phyloP scores from a whole-genome alignment of 2,329 filamentous ascomycete genomes.

The Penicillium sp. region DNA sequence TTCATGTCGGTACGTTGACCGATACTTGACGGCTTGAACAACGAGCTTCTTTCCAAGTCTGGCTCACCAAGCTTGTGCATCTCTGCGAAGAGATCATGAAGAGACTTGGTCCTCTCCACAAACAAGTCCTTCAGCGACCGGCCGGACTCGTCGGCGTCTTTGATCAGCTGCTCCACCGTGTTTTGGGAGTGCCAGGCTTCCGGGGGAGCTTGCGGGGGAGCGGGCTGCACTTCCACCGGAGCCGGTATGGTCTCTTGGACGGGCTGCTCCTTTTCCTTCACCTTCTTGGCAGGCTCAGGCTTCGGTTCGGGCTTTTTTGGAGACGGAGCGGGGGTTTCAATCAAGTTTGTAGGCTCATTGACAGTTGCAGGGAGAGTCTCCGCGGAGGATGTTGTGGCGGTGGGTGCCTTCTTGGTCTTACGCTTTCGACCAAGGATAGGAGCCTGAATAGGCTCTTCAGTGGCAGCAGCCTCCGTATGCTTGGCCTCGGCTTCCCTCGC shows the following conservation, averaged over 20 bases:
- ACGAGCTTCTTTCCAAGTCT: constrained; percentile 41
- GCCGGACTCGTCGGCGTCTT: constrained; percentile 40
- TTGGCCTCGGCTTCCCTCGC: constrained; percentile 50
- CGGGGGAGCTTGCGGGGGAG: constrained; percentile 4
- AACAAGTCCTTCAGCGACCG: constrained; percentile 44
- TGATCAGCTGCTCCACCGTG: constrained; percentile 42
- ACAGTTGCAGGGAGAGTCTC: constrained; percentile 13
- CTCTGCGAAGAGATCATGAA: constrained; percentile 42
- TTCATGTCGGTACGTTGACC: constrained; percentile 47
- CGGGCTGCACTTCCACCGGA: constrained; percentile 24
- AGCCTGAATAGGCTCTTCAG: constrained; percentile 59
- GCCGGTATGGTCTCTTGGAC: constrained; percentile 24
- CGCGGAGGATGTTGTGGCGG: constrained; percentile 25
- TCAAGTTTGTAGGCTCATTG: constrained; percentile 21
- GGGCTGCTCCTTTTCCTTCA: constrained; percentile 28
- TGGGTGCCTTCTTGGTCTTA: constrained; percentile 53
- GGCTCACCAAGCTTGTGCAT: constrained; percentile 41
- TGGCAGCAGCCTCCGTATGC: constrained; percentile 42
- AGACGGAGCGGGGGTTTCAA: constrained; percentile 13
- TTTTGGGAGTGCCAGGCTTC: constrained; percentile 42
- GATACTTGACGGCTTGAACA: constrained; percentile 46
- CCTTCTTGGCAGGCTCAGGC: constrained; percentile 26
- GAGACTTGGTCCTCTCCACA: constrained; percentile 40
- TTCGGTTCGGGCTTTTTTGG: constrained; percentile 29
- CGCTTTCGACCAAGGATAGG: constrained; percentile 66